These are phyloP conservation scores for Lipomyces starkeyi DNA, from an alignment of 805 yeast species.

Conservation along the genomic window DNA sequence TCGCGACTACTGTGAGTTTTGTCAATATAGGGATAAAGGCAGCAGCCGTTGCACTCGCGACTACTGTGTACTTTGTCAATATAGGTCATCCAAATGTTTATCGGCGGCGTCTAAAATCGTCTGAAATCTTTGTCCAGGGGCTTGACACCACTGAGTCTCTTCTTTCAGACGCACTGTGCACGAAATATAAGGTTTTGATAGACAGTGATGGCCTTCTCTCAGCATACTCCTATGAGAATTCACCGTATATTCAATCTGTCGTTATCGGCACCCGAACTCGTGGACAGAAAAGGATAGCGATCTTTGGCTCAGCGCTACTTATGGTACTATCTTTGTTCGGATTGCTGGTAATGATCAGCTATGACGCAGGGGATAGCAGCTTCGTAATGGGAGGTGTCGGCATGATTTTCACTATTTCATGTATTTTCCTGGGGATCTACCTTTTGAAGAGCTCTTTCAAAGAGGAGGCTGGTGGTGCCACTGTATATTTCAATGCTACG, in stretches of 20 bases:
- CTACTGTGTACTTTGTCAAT: too few relatives aligned
- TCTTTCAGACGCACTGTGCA: background rate
- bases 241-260: background rate
- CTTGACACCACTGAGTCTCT: background rate
- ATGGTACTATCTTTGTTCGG: too few relatives aligned
- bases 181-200: constrained; percentile 2
- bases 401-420: background rate
- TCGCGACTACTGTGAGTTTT: too few relatives aligned
- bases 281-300: background rate
- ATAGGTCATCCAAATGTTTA: too few relatives aligned
- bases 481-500: constrained; percentile 5
- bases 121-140: constrained; percentile 1
- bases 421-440: background rate
- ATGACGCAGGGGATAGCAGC: background rate
- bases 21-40: too few relatives aligned
- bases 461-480: background rate
- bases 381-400: background rate
- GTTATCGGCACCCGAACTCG: background rate
- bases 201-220: background rate
- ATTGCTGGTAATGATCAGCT: background rate
- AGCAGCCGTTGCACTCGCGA: too few relatives aligned
- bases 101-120: background rate
- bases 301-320: background rate
- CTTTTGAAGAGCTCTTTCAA: constrained; percentile 1
- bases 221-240: background rate